Base-by-base conservation (phyloP, 2,329 filamentous ascomycete species). In the Neoarthrinium moseri region DNA sequence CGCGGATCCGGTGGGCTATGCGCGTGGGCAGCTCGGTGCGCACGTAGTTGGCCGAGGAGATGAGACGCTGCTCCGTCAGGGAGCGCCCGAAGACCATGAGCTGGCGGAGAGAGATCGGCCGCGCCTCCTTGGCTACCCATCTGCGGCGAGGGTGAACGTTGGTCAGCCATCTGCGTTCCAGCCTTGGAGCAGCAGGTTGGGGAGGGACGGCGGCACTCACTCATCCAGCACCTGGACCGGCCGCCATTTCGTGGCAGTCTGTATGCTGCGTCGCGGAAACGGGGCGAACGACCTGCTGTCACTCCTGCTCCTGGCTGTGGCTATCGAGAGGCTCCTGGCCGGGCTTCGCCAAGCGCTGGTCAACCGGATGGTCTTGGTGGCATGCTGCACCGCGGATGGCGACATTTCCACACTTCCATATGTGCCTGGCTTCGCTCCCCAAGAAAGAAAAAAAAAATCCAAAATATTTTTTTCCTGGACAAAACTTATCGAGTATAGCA, bases 21-120 rank as follows among this genome's bases (percentile, higher is more conserved):
- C 88, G 81, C 6, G 88, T 94, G 6, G 92, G 92, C 43, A 99
- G 80, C 72, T 99, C 94, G 5, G 91, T 91, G 47, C 94, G 87
- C 43, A 97, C 91, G 74, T 99, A 99, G 70, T 99, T 99, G 51
- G 94, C 94, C 34, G 91, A 96, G 70, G 89, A 91, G 56, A 99
- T 81, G 51, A 99, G 78, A 47, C 95, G 86, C 42, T 84, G 78
- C 69, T 97, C 91, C 38, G 91, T 96, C 63, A 99, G 72, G 18
- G 91, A 95, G 38, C 94, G 86, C 23, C 94, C 94, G 68, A 97
- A 99, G 60, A 97, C 95, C 72, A 95, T 97, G 59, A 99, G 80
- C 70, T 97, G 94, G 48, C 94, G 87, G 58, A 99, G 73, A 70
- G 90, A 96, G 63, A 99, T 96, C n/a, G 94, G 94, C 43, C 91